Evolutionary conservation across 2,329 filamentous ascomycete species (phyloP), one percentile per base, ranked within the genome.

Genomic region (Diaporthe sp.): DNA sequence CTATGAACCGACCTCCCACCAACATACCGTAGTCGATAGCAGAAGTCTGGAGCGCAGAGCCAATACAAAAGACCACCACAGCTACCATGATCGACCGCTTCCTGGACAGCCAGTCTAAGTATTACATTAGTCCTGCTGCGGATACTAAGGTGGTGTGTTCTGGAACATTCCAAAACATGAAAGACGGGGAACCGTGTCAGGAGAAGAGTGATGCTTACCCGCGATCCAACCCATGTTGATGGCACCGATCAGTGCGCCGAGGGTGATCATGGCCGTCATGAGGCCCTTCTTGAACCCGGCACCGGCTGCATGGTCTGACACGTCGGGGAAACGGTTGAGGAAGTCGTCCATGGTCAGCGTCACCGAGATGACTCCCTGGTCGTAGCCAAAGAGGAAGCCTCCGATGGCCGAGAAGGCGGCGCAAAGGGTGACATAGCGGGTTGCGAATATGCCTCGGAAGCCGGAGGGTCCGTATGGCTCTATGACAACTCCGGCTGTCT

Each of bases 1-100:
- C 90, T 72, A 91, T 83, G 77, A 90, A 89, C 30, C 90, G 84
- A 35, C 89, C 89, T 39, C 84, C 88, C 7, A 91, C 82, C 71
- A 91, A 88, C 58, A 82, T 81, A 39, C 82, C 83, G 35, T 84
- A 84, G 73, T 86, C 82, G 55, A 85, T 81, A 1, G 88, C 86
- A 30, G 86, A 88, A 6, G 85, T 84, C 80, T 91, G 89, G 4
- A 90, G 79, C 12, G 89, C 79, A 15, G 88, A 86, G 70, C 89
- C 89, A 19, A 90, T 78, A 55, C 88, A 86, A 78, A 91, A 91
- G 58, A 90, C 83, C 35, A 81, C 80, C 2, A 87, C 86, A 56
- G 86, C 87, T 58, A 88, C 80, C 66, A 90, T 79, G 71, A 90
- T 88, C 12, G 87, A 85, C 72, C 87, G 86, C 77, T 90, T 90